Base-by-base conservation (phyloP, 768 basidiomycete species). In the Panellus pusillus region DNA sequence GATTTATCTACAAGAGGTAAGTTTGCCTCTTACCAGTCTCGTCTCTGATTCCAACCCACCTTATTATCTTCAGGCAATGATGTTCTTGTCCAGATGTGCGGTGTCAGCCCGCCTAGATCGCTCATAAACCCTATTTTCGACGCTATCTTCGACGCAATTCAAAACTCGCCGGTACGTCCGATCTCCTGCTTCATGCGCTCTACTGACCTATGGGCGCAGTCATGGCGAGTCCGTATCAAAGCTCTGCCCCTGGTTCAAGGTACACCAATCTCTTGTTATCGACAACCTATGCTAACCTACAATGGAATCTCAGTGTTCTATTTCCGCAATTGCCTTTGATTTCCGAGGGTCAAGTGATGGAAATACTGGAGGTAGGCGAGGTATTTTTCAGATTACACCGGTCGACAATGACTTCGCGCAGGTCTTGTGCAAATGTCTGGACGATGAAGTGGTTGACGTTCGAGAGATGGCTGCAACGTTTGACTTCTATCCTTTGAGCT, bases 321-420 rank as follows among this genome's bases (percentile, higher is more conserved):
- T 73, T 95, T 93, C 81, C 84, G 93, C 89, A 93, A 66, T 76
- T 91, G 9, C 88, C 89, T n/a, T 70, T 91, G 45, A 82, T 97
- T 55, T 79, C 74, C 50, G 91, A 94, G 62, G 72, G 75, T 27
- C 87, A 86, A 69, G 79, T 93, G 9, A 78, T 87, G 3, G 82
- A 88, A 63, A 90, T 95, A 61, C 72, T 95, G 14, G 91, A 93
- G 75, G 91, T 88, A 57, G 27, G 72, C 29, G 14, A 63, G 15
- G 29, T 32, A 27, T 27, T 2, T 44, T 27, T 28, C 37, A 41
- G 14, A n/a, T 32, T 48, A 28, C 9, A 18, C 42, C 9, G 41
- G 41, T 12, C 15, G 29, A 17, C 35, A 19, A 24, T 3, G 24
- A 24, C 3, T 24, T 24, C 17, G 41, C 61, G 15, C 50, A 91